Evolutionary conservation across 257 asterid species (phyloP).

Genomic region (Verbena officinalis): DNA sequence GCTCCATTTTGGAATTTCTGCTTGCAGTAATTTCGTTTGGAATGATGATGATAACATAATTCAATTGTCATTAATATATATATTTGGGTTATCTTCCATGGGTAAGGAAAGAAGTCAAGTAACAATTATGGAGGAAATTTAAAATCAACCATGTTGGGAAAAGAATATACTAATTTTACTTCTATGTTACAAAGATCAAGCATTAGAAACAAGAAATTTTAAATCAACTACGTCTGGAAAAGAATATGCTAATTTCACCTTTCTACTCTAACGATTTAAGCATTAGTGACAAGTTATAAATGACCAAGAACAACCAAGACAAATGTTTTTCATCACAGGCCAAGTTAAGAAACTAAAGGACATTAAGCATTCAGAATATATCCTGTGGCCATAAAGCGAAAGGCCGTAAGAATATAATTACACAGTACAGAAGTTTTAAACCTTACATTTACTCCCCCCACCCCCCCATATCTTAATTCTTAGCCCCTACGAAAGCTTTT

Average conservation of each 20-base stretch:
- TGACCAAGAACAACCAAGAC: neutral
- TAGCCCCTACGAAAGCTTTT: neutral
- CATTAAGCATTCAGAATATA: neutral
- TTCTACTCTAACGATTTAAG: neutral
- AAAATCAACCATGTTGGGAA: neutral
- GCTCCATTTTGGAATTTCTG: slow-evolving; percentile 40
- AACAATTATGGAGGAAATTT: neutral
- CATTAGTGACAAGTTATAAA: neutral
- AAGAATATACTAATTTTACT: slow-evolving; percentile 14
- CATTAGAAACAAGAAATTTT: neutral
- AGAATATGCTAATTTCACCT: slow-evolving; percentile 12
- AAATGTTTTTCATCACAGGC: neutral
- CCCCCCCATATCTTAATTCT: too few relatives aligned
- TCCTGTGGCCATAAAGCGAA: neutral
- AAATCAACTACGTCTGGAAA: too few relatives aligned
- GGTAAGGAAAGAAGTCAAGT: neutral
- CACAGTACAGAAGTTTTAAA: neutral
- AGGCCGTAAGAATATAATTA: neutral
- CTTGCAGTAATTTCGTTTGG: slow-evolving; percentile 19
- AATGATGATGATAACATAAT: neutral
- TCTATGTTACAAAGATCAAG: neutral
- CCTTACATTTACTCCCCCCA: neutral
- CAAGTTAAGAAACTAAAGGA: neutral
- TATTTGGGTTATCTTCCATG: neutral
- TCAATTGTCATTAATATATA: too few relatives aligned